A percentile compares a stretch with the other conserved stretches of the same genome.
Conservation (phyloP, 306 rosid species). For the Malus domestica region DNA sequence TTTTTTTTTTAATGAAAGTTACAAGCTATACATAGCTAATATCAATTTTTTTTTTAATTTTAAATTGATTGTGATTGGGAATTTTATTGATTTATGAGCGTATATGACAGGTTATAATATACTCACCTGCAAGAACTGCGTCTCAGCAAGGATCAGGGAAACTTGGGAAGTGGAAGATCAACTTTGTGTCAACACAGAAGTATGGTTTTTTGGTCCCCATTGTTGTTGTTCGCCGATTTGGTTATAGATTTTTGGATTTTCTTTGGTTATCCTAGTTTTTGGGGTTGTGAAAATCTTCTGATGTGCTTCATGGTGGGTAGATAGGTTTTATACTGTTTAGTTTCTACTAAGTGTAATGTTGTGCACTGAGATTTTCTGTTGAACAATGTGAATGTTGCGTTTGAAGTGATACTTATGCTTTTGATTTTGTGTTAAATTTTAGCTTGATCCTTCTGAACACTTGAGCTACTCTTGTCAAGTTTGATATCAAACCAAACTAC, state of each 20-base stretch:
- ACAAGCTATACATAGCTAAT: not conserved
- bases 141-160: slow-evolving; percentile 98
- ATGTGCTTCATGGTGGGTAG: not conserved
- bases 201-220: slow-evolving; percentile 9
- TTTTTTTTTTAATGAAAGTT: not conserved
- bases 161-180: slow-evolving; percentile 90
- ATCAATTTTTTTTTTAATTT: no score
- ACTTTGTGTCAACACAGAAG: slow-evolving; percentile 91
- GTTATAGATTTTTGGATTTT: not conserved
- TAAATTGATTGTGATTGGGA: not conserved
- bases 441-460: not conserved
- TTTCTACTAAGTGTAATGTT: not conserved
- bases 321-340: not conserved
- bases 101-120: slow-evolving; percentile 66
- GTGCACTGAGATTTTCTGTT: not conserved
- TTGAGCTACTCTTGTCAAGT: not conserved
- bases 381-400: not conserved
- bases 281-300: not conserved
- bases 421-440: not conserved
- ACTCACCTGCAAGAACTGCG: slow-evolving; percentile 97
- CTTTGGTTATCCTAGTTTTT: not conserved
- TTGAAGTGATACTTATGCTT: not conserved
- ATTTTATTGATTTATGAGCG: not conserved
- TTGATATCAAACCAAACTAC: not conserved
- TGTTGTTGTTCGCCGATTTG: not conserved